Conservation (phyloP, 2,329 filamentous ascomycete genomes). For the Hypoxylon sp. region DNA sequence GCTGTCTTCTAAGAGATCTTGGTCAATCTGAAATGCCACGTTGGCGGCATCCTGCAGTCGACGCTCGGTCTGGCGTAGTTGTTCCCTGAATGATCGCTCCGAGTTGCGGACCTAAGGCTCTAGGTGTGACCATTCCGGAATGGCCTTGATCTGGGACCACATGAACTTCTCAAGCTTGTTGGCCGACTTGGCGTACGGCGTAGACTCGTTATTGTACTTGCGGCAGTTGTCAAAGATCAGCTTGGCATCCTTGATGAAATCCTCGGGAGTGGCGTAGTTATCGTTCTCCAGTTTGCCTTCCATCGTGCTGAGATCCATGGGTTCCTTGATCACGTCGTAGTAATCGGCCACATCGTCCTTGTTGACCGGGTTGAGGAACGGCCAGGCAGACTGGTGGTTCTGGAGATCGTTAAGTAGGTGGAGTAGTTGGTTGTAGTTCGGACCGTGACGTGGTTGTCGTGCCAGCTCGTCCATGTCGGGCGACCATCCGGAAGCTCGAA, state of each 20-base stretch:
- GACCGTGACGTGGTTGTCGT: constrained; percentile 91
- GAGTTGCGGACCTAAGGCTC: constrained; percentile 51
- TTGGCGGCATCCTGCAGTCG: background rate
- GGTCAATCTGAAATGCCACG: too few relatives aligned
- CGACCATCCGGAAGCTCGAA: constrained; percentile 92
- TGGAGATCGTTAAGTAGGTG: constrained; percentile 95
- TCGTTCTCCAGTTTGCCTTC: constrained; percentile 94
- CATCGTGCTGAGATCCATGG: constrained; percentile 97
- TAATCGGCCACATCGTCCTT: constrained; percentile 98
- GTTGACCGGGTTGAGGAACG: constrained; percentile 92
- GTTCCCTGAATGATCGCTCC: constrained; percentile 2
- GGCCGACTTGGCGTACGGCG: constrained; percentile 92
- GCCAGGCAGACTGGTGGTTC: constrained; percentile 93
- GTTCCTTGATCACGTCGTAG: constrained; percentile 97
- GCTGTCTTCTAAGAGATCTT: too few relatives aligned
- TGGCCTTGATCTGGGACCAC: constrained; percentile 90
- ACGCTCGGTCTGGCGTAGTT: background rate
- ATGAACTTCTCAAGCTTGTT: constrained; percentile 94
- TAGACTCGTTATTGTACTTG: constrained; percentile 95
- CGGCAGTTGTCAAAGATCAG: constrained; percentile 95
- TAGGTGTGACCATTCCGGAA: constrained; percentile 87
- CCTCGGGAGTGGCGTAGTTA: constrained; percentile 88
- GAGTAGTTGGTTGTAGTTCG: constrained; percentile 93
- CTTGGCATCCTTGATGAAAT: constrained; percentile 88
- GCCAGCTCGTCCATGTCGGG: constrained; percentile 98